Evolutionary conservation across 495 filamentous ascomycete species (phyloP).

Genomic region (Talaromyces wortmannii): DNA sequence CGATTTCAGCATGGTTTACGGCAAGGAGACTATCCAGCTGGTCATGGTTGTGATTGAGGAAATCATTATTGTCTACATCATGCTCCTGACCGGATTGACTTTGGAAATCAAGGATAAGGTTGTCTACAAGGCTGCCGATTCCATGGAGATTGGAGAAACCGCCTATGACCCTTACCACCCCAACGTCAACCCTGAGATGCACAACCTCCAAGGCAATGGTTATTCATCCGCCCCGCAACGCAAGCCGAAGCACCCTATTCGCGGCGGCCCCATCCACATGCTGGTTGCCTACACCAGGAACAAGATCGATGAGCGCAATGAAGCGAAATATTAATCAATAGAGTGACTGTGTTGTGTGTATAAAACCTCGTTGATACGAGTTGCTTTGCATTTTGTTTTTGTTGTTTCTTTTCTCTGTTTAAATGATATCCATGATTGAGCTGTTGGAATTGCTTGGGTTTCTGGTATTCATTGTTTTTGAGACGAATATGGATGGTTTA

Average conservation of each 20-base stretch:
- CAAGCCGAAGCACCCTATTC: neutral
- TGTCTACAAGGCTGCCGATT: neutral
- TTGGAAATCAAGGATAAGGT: neutral
- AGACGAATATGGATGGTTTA: too few relatives aligned
- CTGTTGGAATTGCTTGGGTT: too few relatives aligned
- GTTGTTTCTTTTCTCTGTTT: too few relatives aligned
- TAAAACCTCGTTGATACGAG: too few relatives aligned
- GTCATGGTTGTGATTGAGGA: conserved; percentile 32
- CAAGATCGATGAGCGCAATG: neutral
- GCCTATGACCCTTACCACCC: neutral
- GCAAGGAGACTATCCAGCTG: conserved; percentile 23
- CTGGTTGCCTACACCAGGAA: neutral
- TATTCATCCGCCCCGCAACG: neutral
- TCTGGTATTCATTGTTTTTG: too few relatives aligned
- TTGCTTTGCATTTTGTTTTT: too few relatives aligned
- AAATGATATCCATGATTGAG: too few relatives aligned
- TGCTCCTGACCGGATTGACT: conserved; percentile 25
- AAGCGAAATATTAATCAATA: too few relatives aligned
- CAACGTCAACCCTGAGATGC: neutral
- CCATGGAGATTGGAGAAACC: neutral
- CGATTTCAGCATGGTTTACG: conserved; percentile 23
- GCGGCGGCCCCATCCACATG: neutral
- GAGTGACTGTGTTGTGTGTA: too few relatives aligned
- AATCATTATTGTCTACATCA: conserved; percentile 20
- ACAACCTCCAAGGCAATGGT: neutral